Percentiles rank a stretch among this genome's conserved stretches.
Conservation (phyloP, 2,329 filamentous ascomycete species). For the Atkinsonella hypoxylon region DNA sequence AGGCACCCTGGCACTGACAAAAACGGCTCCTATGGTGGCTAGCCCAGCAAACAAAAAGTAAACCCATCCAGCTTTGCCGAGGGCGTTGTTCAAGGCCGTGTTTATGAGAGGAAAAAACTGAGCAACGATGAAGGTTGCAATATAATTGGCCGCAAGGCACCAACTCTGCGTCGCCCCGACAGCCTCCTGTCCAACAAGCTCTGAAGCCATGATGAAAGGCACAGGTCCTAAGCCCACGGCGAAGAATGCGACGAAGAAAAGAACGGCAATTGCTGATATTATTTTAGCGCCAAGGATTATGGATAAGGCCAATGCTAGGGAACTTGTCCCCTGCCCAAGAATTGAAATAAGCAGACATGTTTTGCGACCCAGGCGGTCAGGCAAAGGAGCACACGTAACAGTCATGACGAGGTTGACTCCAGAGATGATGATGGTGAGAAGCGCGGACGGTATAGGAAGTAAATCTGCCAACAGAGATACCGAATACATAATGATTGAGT, state of each 20-base stretch:
- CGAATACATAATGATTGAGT: conserved; percentile 97
- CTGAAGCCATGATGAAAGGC: conserved; percentile 85
- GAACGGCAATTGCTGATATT: conserved; percentile 68
- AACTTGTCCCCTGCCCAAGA: conserved; percentile 68
- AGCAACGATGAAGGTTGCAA: conserved; percentile 82
- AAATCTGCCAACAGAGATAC: conserved; percentile 76
- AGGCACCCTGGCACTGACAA: conserved; percentile 65
- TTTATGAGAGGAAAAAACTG: conserved; percentile 92
- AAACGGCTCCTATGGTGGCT: conserved; percentile 55
- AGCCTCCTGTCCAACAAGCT: conserved; percentile 81
- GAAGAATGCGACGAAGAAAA: conserved; percentile 82
- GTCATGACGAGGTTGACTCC: conserved; percentile 79
- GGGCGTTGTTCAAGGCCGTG: conserved; percentile 48
- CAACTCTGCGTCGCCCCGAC: conserved; percentile 87
- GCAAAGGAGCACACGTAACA: conserved; percentile 66
- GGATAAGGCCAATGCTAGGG: conserved; percentile 65
- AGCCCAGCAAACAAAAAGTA: conserved; percentile 85
- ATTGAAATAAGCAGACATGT: conserved; percentile 73
- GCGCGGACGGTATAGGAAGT: conserved; percentile 66
- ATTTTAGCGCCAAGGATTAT: conserved; percentile 63
- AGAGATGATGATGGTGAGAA: conserved; percentile 81
- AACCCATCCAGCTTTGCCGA: conserved; percentile 65
- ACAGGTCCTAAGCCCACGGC: conserved; percentile 86
- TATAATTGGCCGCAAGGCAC: conserved; percentile 76
- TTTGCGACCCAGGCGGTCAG: conserved; percentile 82